Conservation (phyloP, 352 stramenopile species). For the Globisporangium alternatum region DNA sequence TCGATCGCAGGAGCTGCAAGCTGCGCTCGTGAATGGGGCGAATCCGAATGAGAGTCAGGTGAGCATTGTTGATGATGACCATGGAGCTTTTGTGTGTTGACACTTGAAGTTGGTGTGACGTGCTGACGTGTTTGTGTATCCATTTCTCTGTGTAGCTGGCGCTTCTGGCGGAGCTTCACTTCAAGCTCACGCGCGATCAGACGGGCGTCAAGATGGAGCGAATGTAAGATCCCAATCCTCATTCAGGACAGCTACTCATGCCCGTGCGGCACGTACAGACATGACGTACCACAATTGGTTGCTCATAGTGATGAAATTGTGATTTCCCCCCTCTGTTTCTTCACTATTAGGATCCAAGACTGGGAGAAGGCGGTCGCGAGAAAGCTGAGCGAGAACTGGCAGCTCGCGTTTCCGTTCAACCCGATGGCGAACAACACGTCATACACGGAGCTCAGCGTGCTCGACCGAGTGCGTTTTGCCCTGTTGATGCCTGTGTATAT, state of each 20-base stretch:
- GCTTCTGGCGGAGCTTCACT: slow-evolving; percentile 77
- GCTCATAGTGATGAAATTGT: neutral
- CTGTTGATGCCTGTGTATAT: neutral
- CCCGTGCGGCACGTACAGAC: neutral
- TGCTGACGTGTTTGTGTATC: slow-evolving; percentile 10
- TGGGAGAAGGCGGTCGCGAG: slow-evolving; percentile 73
- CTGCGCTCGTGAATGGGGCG: slow-evolving; percentile 46
- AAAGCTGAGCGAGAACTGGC: slow-evolving; percentile 81
- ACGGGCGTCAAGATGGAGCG: slow-evolving; percentile 72
- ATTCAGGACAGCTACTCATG: neutral
- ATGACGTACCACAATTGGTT: neutral
- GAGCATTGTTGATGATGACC: slow-evolving; percentile 7
- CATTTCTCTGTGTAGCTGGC: slow-evolving; percentile 38
- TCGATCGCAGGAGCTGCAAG: slow-evolving; percentile 54
- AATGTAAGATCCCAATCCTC: slow-evolving; percentile 39
- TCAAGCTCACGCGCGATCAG: slow-evolving; percentile 75
- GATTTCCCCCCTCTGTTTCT: neutral
- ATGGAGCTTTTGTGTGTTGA: neutral
- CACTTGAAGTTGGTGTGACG: slow-evolving; percentile 3
- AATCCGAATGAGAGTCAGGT: slow-evolving; percentile 48
- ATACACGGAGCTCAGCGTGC: slow-evolving; percentile 62
- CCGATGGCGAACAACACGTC: slow-evolving; percentile 46
- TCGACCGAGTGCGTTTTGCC: slow-evolving; percentile 41
- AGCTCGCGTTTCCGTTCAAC: slow-evolving; percentile 58
- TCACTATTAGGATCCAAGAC: slow-evolving; percentile 59